These are phyloP conservation scores for Paecilomyces sp. DNA, from an alignment of 2,329 filamentous ascomycete species.

Conservation along the genomic window DNA sequence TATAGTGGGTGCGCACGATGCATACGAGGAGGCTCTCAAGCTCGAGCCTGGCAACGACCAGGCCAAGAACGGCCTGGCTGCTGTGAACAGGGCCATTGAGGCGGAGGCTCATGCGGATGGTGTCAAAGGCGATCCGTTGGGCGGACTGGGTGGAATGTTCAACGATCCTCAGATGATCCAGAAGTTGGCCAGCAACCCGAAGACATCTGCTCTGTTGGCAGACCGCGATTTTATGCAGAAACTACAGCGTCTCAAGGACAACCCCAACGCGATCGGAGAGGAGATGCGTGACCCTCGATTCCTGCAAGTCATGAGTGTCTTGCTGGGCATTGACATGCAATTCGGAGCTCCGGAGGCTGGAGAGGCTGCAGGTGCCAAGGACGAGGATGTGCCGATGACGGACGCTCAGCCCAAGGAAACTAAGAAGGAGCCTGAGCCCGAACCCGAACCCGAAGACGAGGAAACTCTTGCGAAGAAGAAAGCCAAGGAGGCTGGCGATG, in stretches of 20 bases:
- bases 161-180: constrained; percentile 82
- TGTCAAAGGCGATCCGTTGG: constrained; percentile 57
- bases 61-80: constrained; percentile 78
- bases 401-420: constrained; percentile 53
- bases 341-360: constrained; percentile 49
- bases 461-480: constrained; percentile 78
- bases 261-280: constrained; percentile 70
- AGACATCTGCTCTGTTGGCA: constrained; percentile 73
- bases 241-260: constrained; percentile 70
- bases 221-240: constrained; percentile 88
- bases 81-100: constrained; percentile 83
- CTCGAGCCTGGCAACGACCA: constrained; percentile 86
- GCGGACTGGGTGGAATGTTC: constrained; percentile 86
- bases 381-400: constrained; percentile 72
- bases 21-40: constrained; percentile 92
- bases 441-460: constrained; percentile 66
- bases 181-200: constrained; percentile 90
- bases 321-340: constrained; percentile 89
- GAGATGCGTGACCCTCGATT: constrained; percentile 86
- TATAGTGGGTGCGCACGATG: constrained; percentile 71
- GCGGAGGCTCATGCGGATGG: constrained; percentile 61
- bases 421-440: constrained; percentile 57
- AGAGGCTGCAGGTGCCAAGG: constrained; percentile 36
- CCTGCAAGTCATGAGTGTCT: constrained; percentile 85
- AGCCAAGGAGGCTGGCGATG: constrained; percentile 86